A percentile compares a stretch with the other conserved stretches of the same genome.
Conservation (phyloP, 2,329 filamentous ascomycete genomes). For the Penicillium hesseltinei region DNA sequence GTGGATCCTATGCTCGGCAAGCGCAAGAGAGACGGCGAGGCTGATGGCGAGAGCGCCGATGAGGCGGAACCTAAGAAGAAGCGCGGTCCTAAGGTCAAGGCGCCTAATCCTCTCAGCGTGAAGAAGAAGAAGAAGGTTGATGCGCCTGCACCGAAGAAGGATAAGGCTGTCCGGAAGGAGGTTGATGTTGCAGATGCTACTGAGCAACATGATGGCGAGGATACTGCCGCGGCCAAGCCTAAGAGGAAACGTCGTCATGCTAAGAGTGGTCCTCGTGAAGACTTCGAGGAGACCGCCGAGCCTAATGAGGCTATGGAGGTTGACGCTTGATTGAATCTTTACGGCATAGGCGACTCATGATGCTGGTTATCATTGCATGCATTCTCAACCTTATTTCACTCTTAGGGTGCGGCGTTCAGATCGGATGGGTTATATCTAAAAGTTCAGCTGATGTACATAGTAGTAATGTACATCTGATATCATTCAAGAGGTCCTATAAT, state of each 20-base stretch:
- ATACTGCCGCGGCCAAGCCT: slow-evolving; percentile 29
- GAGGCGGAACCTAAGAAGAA: slow-evolving; percentile 34
- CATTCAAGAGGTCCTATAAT: neutral
- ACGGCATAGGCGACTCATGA: slow-evolving; percentile 8
- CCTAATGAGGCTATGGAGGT: slow-evolving; percentile 19
- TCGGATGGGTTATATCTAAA: slow-evolving; percentile 27
- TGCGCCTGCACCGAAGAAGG: slow-evolving; percentile 23
- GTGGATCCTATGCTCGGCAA: slow-evolving; percentile 32
- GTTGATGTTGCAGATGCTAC: slow-evolving; percentile 14
- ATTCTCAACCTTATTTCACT: slow-evolving; percentile 11
- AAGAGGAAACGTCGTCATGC: slow-evolving; percentile 39
- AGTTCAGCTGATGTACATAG: slow-evolving; percentile 16
- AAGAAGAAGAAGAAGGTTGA: slow-evolving; percentile 45
- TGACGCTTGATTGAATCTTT: slow-evolving; percentile 18
- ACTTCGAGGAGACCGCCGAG: slow-evolving; percentile 17
- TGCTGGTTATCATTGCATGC: slow-evolving; percentile 15
- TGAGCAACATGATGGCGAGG: slow-evolving; percentile 25
- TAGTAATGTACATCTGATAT: slow-evolving; percentile 21
- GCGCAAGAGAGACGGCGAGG: slow-evolving; percentile 33
- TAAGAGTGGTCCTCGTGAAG: slow-evolving; percentile 28
- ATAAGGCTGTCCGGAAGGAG: slow-evolving; percentile 13
- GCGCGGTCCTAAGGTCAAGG: slow-evolving; percentile 40
- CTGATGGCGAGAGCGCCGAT: slow-evolving; percentile 16
- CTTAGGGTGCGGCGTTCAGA: slow-evolving; percentile 32
- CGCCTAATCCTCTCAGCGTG: slow-evolving; percentile 49